Conservation (phyloP, 371 early-diverging fungal genomes). For the Apophysomyces variabilis region DNA sequence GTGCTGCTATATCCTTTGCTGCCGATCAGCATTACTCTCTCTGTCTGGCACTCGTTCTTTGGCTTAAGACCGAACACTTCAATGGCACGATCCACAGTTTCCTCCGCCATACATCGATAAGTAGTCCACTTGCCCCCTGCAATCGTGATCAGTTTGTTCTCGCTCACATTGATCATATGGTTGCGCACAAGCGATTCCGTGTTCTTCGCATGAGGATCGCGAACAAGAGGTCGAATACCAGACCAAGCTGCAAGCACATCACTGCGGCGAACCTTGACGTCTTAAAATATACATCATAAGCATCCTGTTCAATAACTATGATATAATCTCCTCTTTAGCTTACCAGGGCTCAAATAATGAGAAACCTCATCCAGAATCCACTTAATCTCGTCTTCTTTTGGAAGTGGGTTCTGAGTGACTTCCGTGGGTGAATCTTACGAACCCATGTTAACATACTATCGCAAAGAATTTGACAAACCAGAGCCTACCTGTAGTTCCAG, state of each 20-base stretch:
- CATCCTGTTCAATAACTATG: neutral
- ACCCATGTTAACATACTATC: neutral
- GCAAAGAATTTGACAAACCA: neutral
- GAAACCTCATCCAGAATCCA: constrained; percentile 97
- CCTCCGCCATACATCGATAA: constrained; percentile 98
- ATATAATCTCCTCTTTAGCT: neutral
- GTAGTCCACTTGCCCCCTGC: constrained; percentile 99
- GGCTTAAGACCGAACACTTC: constrained; percentile 69
- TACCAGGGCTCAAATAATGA: constrained; percentile 82
- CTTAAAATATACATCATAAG: constrained; percentile 23
- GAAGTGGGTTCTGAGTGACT: constrained; percentile 82
- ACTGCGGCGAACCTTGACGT: constrained; percentile 91
- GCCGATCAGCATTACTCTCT: constrained; percentile 83
- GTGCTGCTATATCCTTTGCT: constrained; percentile 85
- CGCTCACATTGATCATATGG: constrained; percentile 92
- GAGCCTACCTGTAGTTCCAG: constrained; percentile 89
- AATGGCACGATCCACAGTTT: constrained; percentile 94
- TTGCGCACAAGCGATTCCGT: constrained; percentile 96
- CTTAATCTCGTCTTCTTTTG: constrained; percentile 93
- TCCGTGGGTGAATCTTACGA: constrained; percentile 80
- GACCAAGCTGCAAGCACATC: constrained; percentile 99
- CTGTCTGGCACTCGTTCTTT: constrained; percentile 68
- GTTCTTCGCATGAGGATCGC: constrained; percentile 91
- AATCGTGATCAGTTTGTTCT: constrained; percentile 90
- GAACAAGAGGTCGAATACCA: constrained; percentile 98